Conservation (phyloP, 106 monocot genomes). For the Gastrodia elata region DNA sequence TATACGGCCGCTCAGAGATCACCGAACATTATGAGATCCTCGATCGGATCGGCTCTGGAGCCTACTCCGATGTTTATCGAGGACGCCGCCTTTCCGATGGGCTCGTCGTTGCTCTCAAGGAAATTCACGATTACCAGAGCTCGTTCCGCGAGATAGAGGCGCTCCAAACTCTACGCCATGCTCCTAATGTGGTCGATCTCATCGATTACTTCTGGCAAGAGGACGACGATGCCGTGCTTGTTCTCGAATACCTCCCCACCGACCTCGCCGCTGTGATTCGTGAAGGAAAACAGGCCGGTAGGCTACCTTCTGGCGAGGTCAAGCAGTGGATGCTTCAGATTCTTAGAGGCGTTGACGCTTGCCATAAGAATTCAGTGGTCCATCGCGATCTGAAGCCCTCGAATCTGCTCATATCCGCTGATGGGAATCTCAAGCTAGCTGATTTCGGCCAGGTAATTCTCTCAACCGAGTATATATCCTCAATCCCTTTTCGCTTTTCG, state of each 20-base stretch:
- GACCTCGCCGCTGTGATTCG: constrained; percentile 57
- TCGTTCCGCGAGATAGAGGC: constrained; percentile 76
- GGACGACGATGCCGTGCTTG: constrained; percentile 68
- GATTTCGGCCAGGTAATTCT: constrained; percentile 51
- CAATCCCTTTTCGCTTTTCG: too few species aligned
- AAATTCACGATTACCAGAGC: constrained; percentile 82
- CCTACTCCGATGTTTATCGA: constrained; percentile 94
- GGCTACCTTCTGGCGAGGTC: constrained; percentile 28
- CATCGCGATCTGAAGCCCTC: constrained; percentile 73
- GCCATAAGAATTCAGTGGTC: constrained; percentile 33
- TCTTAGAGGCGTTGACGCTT: constrained; percentile 35
- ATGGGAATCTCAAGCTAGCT: constrained; percentile 47
- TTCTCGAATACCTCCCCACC: constrained; percentile 47
- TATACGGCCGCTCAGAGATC: constrained; percentile 79
- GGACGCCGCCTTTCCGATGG: constrained; percentile 67
- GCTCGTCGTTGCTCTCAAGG: constrained; percentile 72
- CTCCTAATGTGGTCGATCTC: constrained; percentile 62
- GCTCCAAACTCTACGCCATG: constrained; percentile 37
- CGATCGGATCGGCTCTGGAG: constrained; percentile 63
- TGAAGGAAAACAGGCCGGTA: constrained; percentile 34
- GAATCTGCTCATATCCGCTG: constrained; percentile 44
- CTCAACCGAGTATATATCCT: neutral
- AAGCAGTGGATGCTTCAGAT: constrained; percentile 78
- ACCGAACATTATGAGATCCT: constrained; percentile 70
- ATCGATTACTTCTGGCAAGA: constrained; percentile 76